Evolutionary conservation across 805 yeast genomes (phyloP), one percentile per base, ranked within the genome.

Genomic region (Sungouiella blattae): DNA sequence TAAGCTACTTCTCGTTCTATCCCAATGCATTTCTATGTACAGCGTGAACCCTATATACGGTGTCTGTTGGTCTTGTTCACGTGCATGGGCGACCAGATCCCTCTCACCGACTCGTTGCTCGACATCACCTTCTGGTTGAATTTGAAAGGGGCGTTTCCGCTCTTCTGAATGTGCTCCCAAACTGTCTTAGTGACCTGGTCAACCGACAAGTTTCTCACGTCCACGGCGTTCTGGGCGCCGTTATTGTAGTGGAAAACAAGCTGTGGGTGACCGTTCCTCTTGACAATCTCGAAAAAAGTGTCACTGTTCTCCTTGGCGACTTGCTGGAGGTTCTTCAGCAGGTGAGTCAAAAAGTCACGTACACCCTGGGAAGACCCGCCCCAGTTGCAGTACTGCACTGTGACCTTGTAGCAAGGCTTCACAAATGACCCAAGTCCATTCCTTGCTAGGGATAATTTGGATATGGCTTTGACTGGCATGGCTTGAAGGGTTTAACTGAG

Each of bases 51-150:
- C 36, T 53, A 67, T 35, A 67, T 64, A 40, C 57, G 60, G 44
- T 58, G 65, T 50, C 73, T 65, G 43, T 60, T 45, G n/a, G 48
- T 55, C 54, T 65, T 67, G 26, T 58, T 55, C 33, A 75, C 82
- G 55, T 89, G 96, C 69, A 91, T 71, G 39, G 98, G 98, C 30
- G 97, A 88, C 98, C 98, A 93, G 32, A 93, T 73, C 53, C 98
- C 98, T 72, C 98, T 83, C 12, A 91, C 88, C 37, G 94, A 80
- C 36, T 74, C 76, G 57, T 91, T 93, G 43, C 74, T 62, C 27
- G 95, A 82, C 60, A 79, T 75, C 23, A 93, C 98, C 52, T 62
- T 65, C 39, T 87, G 83, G 55, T 85, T 80, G 48, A 69, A 78
- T 59, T 83, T 83, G 49, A 73, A 65, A 51, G 75, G 71, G 8